phyloP scores from a whole-genome alignment of 2,329 filamentous ascomycete species.

The Lachnellula suecica region DNA sequence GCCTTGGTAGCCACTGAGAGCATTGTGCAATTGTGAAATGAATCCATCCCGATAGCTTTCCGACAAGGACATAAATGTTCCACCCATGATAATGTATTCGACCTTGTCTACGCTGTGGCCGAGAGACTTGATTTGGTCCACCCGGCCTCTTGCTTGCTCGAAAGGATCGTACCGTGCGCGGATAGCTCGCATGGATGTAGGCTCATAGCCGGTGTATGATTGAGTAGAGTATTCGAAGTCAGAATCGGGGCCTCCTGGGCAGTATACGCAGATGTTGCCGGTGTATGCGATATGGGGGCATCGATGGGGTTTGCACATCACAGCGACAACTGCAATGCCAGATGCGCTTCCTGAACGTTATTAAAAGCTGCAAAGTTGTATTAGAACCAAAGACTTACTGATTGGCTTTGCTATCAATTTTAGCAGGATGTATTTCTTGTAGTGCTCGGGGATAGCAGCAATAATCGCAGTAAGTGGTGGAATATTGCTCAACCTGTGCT shows the following conservation, averaged over 20 bases:
- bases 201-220: constrained; percentile 97
- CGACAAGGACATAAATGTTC: constrained; percentile 96
- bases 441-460: constrained; percentile 96
- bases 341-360: constrained; percentile 74
- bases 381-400: constrained; percentile 48
- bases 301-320: constrained; percentile 99
- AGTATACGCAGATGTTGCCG: constrained; percentile 98
- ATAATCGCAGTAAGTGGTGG: constrained; percentile 96
- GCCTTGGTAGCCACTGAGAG: constrained; percentile 92
- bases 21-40: constrained; percentile 94
- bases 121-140: constrained; percentile 93
- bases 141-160: constrained; percentile 91
- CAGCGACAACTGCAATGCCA: constrained; percentile 95
- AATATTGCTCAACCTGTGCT: constrained; percentile 83
- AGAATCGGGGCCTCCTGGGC: constrained; percentile 93
- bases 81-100: constrained; percentile 99
- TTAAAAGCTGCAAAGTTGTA: constrained; percentile 9
- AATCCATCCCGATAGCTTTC: constrained; percentile 90
- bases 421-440: constrained; percentile 98
- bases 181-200: constrained; percentile 97
- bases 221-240: constrained; percentile 99
- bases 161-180: constrained; percentile 96
- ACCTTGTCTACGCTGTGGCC: constrained; percentile 99
- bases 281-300: constrained; percentile 98
- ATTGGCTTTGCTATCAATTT: constrained; percentile 98